These are phyloP conservation scores for Melanopsichium pennsylvanicum DNA, from an alignment of 1,284 basidiomycete species.

Conservation along the genomic window DNA sequence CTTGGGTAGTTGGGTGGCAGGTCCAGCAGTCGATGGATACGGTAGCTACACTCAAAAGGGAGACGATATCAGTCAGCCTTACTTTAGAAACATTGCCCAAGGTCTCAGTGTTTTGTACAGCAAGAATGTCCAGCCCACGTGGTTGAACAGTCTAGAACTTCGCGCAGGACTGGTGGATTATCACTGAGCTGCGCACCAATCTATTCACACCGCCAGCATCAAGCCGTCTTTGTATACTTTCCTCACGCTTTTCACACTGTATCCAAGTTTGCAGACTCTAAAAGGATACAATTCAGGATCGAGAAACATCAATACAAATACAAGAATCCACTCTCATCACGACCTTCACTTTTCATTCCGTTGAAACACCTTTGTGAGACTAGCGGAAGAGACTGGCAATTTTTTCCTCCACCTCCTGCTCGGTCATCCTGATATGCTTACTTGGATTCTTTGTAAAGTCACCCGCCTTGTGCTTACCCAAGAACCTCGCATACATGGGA, in stretches of 20 bases:
- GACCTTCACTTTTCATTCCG: too few species aligned
- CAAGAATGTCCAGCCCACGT: slow-evolving; percentile 18
- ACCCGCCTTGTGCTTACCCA: slow-evolving; percentile 45
- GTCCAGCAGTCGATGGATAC: slow-evolving; percentile 50
- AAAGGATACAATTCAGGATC: too few species aligned
- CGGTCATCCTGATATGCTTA: slow-evolving; percentile 56
- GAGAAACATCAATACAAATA: too few species aligned
- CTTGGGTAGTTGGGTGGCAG: slow-evolving; percentile 62
- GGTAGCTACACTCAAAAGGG: slow-evolving; percentile 49
- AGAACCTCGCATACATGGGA: slow-evolving; percentile 54
- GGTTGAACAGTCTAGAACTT: slow-evolving; percentile 49
- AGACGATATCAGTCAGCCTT: slow-evolving; percentile 56
- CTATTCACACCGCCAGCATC: too few species aligned
- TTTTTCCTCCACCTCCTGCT: slow-evolving; percentile 52
- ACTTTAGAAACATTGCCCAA: slow-evolving; percentile 50
- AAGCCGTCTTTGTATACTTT: too few species aligned
- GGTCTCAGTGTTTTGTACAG: slow-evolving; percentile 54
- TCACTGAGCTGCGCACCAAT: too few species aligned
- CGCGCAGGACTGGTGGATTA: slow-evolving; percentile 60
- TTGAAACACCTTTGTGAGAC: too few species aligned
- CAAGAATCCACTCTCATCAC: too few species aligned
- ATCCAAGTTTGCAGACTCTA: too few species aligned
- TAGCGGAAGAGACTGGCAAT: slow-evolving; percentile 44
- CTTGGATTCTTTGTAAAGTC: slow-evolving; percentile 59
- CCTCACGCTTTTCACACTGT: too few species aligned